Percentiles rank a stretch among this genome's conserved stretches.
phyloP scores from a whole-genome alignment of 148 eudicot genomes.

The Spergularia marina region DNA sequence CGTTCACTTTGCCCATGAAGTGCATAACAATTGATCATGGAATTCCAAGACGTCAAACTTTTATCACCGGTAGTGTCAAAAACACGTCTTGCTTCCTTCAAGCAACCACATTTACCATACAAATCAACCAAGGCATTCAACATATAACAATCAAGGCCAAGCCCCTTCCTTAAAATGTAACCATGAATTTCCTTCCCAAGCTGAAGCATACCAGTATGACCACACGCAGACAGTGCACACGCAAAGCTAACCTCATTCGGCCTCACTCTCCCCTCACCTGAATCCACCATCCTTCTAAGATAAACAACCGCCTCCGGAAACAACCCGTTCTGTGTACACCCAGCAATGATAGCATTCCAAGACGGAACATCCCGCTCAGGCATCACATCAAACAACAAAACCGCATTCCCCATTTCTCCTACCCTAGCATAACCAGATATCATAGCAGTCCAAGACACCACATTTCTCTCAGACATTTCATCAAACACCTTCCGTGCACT shows the following conservation, averaged over 20 bases:
- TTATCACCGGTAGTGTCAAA: constrained; percentile 36
- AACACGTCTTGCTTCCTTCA: constrained; percentile 46
- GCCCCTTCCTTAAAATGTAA: constrained; percentile 38
- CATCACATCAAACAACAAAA: constrained; percentile 62
- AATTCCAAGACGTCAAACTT: constrained; percentile 63
- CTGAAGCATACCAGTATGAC: constrained; percentile 65
- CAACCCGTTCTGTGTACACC: constrained; percentile 69
- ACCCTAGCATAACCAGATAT: constrained; percentile 59
- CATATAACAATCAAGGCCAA: constrained; percentile 40
- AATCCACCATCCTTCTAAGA: constrained; percentile 51
- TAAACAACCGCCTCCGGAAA: constrained; percentile 55
- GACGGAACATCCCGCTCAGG: constrained; percentile 59
- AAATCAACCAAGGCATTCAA: constrained; percentile 61
- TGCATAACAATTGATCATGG: constrained; percentile 73
- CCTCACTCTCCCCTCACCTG: constrained; percentile 23
- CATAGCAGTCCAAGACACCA: constrained; percentile 79
- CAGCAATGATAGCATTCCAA: constrained; percentile 76
- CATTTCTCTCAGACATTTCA: constrained; percentile 71
- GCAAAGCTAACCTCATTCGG: constrained; percentile 62
- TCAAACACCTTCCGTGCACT: constrained; percentile 60
- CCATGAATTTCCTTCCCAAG: constrained; percentile 67
- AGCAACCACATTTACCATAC: constrained; percentile 85
- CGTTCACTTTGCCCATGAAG: constrained; percentile 53
- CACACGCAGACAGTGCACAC: constrained; percentile 66
- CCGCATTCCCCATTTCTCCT: constrained; percentile 59